Percentiles rank a stretch among this genome's conserved stretches.
Conservation (phyloP, 129 eudicot species). For the Glebionis coronaria region DNA sequence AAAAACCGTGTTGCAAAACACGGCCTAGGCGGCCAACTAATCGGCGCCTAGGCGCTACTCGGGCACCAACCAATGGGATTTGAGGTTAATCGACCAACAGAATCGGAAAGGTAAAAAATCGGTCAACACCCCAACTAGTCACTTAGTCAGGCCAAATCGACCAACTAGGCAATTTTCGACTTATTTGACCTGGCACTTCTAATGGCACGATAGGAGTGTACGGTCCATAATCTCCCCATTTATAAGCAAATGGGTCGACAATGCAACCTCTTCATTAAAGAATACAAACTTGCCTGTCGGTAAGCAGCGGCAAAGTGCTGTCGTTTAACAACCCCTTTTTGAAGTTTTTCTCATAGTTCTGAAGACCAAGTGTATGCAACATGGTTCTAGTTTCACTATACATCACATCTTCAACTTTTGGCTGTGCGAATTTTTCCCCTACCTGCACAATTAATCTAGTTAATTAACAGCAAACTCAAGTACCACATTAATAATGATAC, state of each 20-base stretch:
- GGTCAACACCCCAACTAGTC: no score
- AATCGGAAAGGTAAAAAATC: no score
- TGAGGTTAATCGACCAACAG: no score
- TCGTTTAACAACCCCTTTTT: constrained; percentile 82
- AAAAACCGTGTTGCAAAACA: not conserved
- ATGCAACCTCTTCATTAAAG: not conserved
- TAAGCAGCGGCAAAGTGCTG: constrained; percentile 76
- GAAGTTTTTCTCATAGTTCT: constrained; percentile 75
- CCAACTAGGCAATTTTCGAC: no score
- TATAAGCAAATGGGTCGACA: not conserved
- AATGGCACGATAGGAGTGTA: no score
- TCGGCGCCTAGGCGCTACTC: no score
- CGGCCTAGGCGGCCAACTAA: no score
- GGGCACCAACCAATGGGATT: no score
- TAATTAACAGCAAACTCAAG: constrained; percentile 1
- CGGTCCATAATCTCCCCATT: not conserved
- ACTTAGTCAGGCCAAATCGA: no score
- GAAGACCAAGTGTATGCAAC: constrained; percentile 75
- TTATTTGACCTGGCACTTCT: no score
- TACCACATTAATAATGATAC: not conserved
- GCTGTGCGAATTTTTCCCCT: constrained; percentile 71
- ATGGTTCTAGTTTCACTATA: constrained; percentile 63
- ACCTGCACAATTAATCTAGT: constrained; percentile 39
- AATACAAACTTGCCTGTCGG: constrained; percentile 60
- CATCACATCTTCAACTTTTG: constrained; percentile 62